Conservation (phyloP, 2,329 filamentous ascomycete genomes). For the Aspergillus latus region DNA sequence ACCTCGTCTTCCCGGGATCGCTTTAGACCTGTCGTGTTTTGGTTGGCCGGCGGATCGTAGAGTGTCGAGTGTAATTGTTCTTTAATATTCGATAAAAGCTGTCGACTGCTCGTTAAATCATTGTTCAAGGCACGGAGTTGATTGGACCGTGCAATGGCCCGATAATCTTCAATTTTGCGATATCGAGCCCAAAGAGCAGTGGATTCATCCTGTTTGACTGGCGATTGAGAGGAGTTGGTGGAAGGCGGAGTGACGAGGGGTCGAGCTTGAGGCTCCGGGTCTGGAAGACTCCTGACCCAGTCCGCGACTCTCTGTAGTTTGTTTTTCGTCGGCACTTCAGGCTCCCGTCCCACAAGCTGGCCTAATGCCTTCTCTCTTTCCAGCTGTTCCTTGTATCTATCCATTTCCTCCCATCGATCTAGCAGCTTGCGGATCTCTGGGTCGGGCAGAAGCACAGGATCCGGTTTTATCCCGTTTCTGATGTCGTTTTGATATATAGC, state of each 20-base stretch:
- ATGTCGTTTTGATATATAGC: constrained; percentile 12
- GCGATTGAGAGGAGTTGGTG: constrained; percentile 1
- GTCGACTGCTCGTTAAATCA: constrained; percentile 2
- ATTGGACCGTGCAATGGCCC: constrained; percentile 1
- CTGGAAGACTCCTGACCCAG: constrained; percentile 14
- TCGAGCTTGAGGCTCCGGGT: background rate
- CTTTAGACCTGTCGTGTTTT: constrained; percentile 10
- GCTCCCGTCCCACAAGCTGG: background rate
- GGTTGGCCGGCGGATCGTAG: background rate
- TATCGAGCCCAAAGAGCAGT: constrained; percentile 6
- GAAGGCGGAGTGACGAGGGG: constrained; percentile 1
- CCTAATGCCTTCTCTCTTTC: constrained; percentile 9
- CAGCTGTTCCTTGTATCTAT: constrained; percentile 9
- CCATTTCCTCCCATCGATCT: constrained; percentile 22
- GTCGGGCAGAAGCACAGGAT: constrained; percentile 6
- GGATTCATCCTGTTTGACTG: constrained; percentile 4
- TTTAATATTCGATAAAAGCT: constrained; percentile 3
- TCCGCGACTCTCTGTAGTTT: constrained; percentile 15
- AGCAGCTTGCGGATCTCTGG: constrained; percentile 9
- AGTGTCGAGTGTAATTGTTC: background rate
- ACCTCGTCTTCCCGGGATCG: constrained; percentile 17
- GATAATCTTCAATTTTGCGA: constrained; percentile 4
- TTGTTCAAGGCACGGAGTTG: constrained; percentile 2
- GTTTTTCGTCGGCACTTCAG: constrained; percentile 5
- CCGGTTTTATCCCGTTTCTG: constrained; percentile 6